A percentile compares a stretch with the other conserved stretches of the same genome.
Conservation (phyloP, 495 filamentous ascomycete species). For the Penicillium parvum region DNA sequence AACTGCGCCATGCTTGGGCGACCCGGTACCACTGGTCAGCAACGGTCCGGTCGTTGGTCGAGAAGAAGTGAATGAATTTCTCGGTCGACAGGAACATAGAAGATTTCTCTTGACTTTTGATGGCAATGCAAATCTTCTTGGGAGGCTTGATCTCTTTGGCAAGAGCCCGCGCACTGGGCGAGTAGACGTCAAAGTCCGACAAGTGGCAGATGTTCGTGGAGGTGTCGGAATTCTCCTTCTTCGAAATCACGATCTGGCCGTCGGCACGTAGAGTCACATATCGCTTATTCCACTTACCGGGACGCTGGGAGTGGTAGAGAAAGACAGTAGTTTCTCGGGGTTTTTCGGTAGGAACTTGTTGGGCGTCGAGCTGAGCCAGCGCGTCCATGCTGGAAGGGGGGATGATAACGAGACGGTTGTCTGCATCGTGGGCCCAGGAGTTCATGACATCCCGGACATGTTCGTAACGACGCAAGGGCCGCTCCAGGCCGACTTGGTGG, state of each 20-base stretch:
- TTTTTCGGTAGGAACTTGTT: slow-evolving; percentile 51
- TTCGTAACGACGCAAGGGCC: slow-evolving; percentile 83
- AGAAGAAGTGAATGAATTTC: slow-evolving; percentile 90
- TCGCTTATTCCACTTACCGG: slow-evolving; percentile 82
- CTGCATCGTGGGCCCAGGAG: slow-evolving; percentile 77
- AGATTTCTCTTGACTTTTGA: slow-evolving; percentile 92
- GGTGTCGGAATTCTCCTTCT: slow-evolving; percentile 58
- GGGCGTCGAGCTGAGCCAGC: slow-evolving; percentile 46
- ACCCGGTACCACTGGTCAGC: slow-evolving; percentile 63
- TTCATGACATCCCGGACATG: slow-evolving; percentile 83
- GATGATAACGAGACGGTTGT: slow-evolving; percentile 64
- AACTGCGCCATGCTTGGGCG: slow-evolving; percentile 79
- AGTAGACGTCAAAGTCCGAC: slow-evolving; percentile 91
- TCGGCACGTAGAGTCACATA: slow-evolving; percentile 67
- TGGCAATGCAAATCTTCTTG: slow-evolving; percentile 75
- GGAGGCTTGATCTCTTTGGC: slow-evolving; percentile 65
- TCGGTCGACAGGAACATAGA: slow-evolving; percentile 75
- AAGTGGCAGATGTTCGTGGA: slow-evolving; percentile 71
- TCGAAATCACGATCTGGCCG: slow-evolving; percentile 72
- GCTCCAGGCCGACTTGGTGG: slow-evolving; percentile 69
- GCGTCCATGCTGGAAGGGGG: slow-evolving; percentile 42
- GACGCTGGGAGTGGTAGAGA: slow-evolving; percentile 74
- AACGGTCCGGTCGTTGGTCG: slow-evolving; percentile 62
- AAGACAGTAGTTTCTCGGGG: slow-evolving; percentile 61
- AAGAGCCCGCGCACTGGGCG: slow-evolving; percentile 59